Base-by-base conservation (phyloP, 2,329 filamentous ascomycete genomes). In the Pyrenochaeta sp. region DNA sequence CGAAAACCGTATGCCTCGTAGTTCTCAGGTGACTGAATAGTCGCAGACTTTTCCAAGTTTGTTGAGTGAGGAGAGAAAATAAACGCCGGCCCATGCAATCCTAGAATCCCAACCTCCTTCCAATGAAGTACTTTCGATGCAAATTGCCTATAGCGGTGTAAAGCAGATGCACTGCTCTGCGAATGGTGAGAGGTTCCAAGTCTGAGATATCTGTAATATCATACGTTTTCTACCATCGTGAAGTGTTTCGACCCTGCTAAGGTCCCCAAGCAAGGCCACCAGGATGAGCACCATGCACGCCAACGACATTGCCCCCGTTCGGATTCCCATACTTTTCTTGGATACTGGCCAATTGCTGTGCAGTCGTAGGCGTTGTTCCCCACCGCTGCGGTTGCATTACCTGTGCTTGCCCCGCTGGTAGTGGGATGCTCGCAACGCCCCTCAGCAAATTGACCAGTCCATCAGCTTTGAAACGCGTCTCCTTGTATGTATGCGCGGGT, bases 401-500 rank as follows among this genome's bases (percentile, higher is more conserved):
- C 28, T 54, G 50, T 13, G 48, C 61, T 9, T 59, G 47, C 22
- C 56, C 61, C 1, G 58, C 46, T 36, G 69, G 66, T 19, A 65
- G 45, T 1, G 68, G 58, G 13, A 72, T 67, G 8, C 61, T 54
- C 1, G 64, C 50, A 4, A 71, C 66, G 52, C 87, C 84, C 32
- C 88, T 85, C 24, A 99, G 81, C 40, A 97, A 81, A 32, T 87
- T 85, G 6, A 95, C 89, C 79, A 97, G 83, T 57, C 85, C 88
- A 34, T 87, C 82, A 0, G 92, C 81, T 62, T 86, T 90, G 68
- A 97, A 90, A 10, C 88, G 85, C 39, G 87, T 85, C 22, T 87
- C 86, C 52, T 88, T 87, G 77, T 96, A 97, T 7, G 86, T 83
- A 25, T 90, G 86, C 0, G 91, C 85, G 0, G 87, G 83, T 0